Conservation (phyloP, 305 asterid species). For the Fraxinus nigra region DNA sequence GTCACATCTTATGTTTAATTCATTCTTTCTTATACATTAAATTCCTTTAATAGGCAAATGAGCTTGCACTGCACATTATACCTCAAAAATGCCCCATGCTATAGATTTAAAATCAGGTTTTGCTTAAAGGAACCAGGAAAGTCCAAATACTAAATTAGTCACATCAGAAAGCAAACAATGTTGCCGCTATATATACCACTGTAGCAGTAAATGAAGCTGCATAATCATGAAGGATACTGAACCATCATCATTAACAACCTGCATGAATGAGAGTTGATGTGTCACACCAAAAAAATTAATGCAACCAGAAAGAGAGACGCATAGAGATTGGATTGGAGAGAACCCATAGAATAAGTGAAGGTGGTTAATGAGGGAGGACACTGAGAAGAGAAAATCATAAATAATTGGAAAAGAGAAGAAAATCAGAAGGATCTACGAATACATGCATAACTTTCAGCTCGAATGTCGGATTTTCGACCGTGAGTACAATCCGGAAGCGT, state of each 20-base stretch:
- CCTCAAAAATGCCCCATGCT: neutral
- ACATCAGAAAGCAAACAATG: neutral
- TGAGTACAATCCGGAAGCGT: too few species aligned
- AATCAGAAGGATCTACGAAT: too few species aligned
- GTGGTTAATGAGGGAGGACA: too few species aligned
- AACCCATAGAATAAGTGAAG: neutral
- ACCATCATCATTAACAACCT: conserved; percentile 93
- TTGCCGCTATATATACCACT: neutral
- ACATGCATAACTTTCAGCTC: too few species aligned
- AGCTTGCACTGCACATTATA: neutral
- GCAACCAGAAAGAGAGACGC: conserved; percentile 10
- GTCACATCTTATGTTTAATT: neutral
- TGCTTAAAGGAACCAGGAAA: neutral
- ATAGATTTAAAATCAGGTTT: neutral
- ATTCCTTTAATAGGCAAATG: neutral
- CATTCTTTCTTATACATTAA: neutral
- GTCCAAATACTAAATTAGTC: neutral
- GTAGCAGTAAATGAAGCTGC: neutral
- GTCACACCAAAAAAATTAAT: conserved; percentile 9
- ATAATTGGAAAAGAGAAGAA: too few species aligned
- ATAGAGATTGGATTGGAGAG: neutral
- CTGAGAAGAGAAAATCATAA: too few species aligned
- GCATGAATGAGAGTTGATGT: conserved; percentile 26
- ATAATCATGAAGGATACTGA: conserved; percentile 68
- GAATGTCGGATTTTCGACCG: too few species aligned